Conservation (phyloP, 371 early-diverging fungal genomes). For the Mycotypha africana region DNA sequence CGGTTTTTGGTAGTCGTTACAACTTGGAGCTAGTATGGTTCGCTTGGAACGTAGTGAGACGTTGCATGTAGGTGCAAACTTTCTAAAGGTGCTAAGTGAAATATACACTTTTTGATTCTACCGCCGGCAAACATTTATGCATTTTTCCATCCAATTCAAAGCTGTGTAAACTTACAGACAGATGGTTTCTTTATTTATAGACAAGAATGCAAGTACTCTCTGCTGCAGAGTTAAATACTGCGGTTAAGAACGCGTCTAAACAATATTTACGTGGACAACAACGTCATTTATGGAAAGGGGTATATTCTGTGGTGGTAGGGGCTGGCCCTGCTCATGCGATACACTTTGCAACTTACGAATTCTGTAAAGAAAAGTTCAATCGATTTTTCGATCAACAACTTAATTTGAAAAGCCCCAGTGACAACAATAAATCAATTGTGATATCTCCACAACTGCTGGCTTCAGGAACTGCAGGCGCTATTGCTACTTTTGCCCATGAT, state of each 20-base stretch:
- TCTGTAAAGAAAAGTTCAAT: slow-evolving; percentile 71
- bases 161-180: no score
- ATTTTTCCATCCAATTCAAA: no score
- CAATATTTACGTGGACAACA: slow-evolving; percentile 2
- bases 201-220: slow-evolving; percentile 41
- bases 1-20: no score
- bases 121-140: no score
- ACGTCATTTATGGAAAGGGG: slow-evolving; percentile 83
- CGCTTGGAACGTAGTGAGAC: no score
- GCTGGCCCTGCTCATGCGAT: slow-evolving; percentile 97
- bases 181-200: slow-evolving; percentile 19
- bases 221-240: slow-evolving; percentile 1
- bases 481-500: slow-evolving; percentile 85
- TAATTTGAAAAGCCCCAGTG: slow-evolving; percentile 10
- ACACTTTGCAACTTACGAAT: slow-evolving; percentile 92
- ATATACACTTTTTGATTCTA: no score
- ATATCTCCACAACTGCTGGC: slow-evolving; percentile 59
- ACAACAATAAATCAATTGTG: slow-evolving; percentile 15
- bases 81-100: no score
- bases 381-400: neutral
- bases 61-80: no score
- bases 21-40: no score
- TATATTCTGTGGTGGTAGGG: slow-evolving; percentile 83
- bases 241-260: slow-evolving; percentile 5
- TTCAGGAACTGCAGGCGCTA: slow-evolving; percentile 79